Evolutionary conservation across 257 asterid genomes (phyloP), one percentile per base, ranked within the genome.

Genomic region (Schizonepeta tenuifolia): DNA sequence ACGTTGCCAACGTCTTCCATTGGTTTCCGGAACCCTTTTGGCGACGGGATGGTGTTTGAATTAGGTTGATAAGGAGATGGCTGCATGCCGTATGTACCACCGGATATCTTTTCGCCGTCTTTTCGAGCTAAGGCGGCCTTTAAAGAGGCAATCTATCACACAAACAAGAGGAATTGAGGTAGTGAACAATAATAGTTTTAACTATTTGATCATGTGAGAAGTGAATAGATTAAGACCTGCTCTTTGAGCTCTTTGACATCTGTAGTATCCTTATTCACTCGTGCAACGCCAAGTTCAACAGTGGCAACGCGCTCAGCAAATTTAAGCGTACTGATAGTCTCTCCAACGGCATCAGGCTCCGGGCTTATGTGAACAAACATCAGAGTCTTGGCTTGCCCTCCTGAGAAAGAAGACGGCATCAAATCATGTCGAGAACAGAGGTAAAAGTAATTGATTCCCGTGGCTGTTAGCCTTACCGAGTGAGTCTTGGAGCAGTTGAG

Each of bases 311-410:
- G 96, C 87, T 94, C 99, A 44, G 99, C 99, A 77, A 94, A 94
- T 81, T 94, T 94, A 28, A 94, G 95, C 20, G 99, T 94, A 76
- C 97, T 91, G 55, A 94, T 86, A 6, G 98, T 89, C 85, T 94
- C 99, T 70, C 96, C 99, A 65, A 82, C 58, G 43, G 98, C 95
- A 69, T 91, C 98, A 73, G 85, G 86, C 78, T 94, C 99, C 0
- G 97, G 98, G 80, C 99, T 94, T 81, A 90, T 83, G 83, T 94
- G 98, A 75, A 94, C 96, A 65, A 94, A 94, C 99, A 94, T 94
- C 57, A 93, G 78, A 8, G 98, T 93, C 79, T 93, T 93, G 26
- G 98, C 98, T 74, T 93, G 98, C 62, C 98, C 97, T 26, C 98
- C 98, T 93, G 24, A 59, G 57, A 61, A 10, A 33, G 15, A 67